A percentile compares a stretch with the other conserved stretches of the same genome.
Conservation (phyloP, 176 grass and related monocot genomes). For the Carex scoparia region DNA sequence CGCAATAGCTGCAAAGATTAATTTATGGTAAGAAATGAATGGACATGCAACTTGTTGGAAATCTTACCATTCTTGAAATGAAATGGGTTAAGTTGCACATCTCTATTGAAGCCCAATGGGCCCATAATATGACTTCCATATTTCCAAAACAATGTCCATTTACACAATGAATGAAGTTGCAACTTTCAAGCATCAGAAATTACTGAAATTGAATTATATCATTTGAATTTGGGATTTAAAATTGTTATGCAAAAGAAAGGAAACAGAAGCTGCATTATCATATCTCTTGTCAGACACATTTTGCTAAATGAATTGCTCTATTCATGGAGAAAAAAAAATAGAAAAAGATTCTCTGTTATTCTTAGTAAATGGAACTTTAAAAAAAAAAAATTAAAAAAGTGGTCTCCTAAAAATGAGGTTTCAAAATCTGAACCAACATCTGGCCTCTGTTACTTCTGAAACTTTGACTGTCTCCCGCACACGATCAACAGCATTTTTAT, state of each 20-base stretch:
- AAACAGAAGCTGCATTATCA: not conserved
- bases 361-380: not conserved
- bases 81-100: not conserved
- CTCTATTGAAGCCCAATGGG: not conserved
- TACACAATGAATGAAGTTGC: no score
- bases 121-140: not conserved
- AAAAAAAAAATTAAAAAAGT: not conserved
- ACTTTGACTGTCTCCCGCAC: not conserved
- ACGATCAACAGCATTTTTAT: not conserved
- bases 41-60: no score
- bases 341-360: not conserved
- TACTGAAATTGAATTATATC: no score
- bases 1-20: no score
- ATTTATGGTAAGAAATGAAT: no score
- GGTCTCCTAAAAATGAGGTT: not conserved
- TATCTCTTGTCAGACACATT: not conserved
- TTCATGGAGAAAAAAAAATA: not conserved
- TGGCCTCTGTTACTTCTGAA: not conserved
- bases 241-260: no score
- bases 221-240: no score
- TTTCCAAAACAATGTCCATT: no score
- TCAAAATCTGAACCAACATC: constrained; percentile 15
- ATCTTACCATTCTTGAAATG: no score
- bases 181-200: no score
- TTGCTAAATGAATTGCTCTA: not conserved